Conservation (phyloP, 352 stramenopile genomes). For the Phytophthora melonis region DNA sequence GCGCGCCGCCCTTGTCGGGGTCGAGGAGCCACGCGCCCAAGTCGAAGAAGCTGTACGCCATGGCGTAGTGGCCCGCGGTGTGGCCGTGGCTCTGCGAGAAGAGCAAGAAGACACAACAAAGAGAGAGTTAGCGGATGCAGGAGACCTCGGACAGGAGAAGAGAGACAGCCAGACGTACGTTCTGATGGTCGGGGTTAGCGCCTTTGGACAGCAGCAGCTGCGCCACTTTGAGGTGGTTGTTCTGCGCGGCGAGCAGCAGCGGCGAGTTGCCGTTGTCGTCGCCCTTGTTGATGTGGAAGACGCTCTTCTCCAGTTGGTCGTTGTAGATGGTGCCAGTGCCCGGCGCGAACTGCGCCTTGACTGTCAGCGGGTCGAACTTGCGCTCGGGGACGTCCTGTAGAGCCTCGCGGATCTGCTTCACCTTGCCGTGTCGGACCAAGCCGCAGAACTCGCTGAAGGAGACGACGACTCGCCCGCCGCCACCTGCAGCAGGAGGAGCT, state of each 20-base stretch:
- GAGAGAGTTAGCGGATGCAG: slow-evolving; percentile 4
- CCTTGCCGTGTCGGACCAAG: slow-evolving; percentile 88
- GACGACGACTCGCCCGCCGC: slow-evolving; percentile 50
- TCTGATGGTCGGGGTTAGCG: slow-evolving; percentile 93
- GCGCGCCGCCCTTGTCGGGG: slow-evolving; percentile 82
- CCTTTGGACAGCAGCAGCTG: slow-evolving; percentile 92
- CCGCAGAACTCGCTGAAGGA: slow-evolving; percentile 80
- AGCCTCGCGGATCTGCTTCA: slow-evolving; percentile 91
- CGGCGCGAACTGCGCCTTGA: slow-evolving; percentile 75
- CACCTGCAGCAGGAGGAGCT: slow-evolving; percentile 8
- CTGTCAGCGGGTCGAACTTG: slow-evolving; percentile 84
- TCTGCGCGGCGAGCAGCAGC: slow-evolving; percentile 88
- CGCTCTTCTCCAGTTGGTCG: slow-evolving; percentile 89
- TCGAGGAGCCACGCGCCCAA: slow-evolving; percentile 92
- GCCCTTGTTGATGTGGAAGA: slow-evolving; percentile 90
- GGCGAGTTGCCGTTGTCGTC: slow-evolving; percentile 93
- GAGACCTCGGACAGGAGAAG: slow-evolving; percentile 2
- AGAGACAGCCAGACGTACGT: slow-evolving; percentile 51
- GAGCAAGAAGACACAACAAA: background rate
- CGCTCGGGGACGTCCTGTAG: slow-evolving; percentile 85
- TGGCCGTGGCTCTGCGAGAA: slow-evolving; percentile 80
- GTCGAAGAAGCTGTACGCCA: slow-evolving; percentile 93
- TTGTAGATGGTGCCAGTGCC: slow-evolving; percentile 93
- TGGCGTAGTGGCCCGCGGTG: slow-evolving; percentile 94
- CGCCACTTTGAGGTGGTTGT: slow-evolving; percentile 90